These are phyloP conservation scores for Helianthus tuberosus DNA, from an alignment of 129 eudicot genomes.

Conservation along the genomic window DNA sequence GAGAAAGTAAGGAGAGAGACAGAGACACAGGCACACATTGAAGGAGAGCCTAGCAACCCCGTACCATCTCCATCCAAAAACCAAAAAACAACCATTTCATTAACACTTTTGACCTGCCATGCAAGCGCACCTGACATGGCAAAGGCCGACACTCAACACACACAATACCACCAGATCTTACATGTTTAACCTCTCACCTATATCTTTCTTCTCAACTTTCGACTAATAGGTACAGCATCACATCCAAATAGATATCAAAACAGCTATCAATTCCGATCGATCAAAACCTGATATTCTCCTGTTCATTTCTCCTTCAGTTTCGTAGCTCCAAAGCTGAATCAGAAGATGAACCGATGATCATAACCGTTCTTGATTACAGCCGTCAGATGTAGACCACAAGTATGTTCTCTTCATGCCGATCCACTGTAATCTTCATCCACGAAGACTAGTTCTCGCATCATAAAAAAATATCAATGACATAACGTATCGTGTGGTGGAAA, in stretches of 20 bases:
- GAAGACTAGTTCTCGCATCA: neutral
- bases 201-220: neutral
- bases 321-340: neutral
- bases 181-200: slow-evolving; percentile 32
- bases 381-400: neutral
- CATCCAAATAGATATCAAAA: slow-evolving; percentile 14
- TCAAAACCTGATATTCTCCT: neutral
- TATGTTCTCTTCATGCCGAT: neutral
- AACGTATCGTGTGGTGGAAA: no score
- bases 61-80: slow-evolving; percentile 77
- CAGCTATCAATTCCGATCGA: neutral
- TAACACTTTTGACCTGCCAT: slow-evolving; percentile 79
- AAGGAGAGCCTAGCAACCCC: slow-evolving; percentile 81
- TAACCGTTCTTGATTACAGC: neutral
- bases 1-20: neutral
- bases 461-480: no score
- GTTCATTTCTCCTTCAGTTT: neutral
- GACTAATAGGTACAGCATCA: slow-evolving; percentile 18
- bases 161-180: slow-evolving; percentile 27
- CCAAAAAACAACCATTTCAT: slow-evolving; percentile 44
- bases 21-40: slow-evolving; percentile 38
- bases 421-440: neutral
- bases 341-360: neutral
- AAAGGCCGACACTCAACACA: slow-evolving; percentile 64
- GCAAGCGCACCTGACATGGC: slow-evolving; percentile 99